Conservation (phyloP, 2,329 filamentous ascomycete species). For the Diaporthe helianthi region DNA sequence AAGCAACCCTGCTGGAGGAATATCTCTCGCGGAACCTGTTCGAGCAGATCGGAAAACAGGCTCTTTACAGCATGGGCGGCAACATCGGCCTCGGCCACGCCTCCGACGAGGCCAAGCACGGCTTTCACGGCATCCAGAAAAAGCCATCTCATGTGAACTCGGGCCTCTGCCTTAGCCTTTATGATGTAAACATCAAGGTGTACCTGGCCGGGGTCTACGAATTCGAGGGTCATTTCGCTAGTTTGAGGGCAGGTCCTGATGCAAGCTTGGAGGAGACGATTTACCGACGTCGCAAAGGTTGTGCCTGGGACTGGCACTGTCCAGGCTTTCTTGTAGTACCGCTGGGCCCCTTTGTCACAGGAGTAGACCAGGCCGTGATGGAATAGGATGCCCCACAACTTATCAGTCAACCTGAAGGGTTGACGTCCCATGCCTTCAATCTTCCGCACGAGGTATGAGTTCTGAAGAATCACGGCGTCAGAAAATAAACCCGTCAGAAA, state of each 20-base stretch:
- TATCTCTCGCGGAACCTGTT: neutral
- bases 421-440: neutral
- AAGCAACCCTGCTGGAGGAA: neutral
- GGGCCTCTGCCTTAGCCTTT: neutral
- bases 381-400: neutral
- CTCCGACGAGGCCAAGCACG: neutral
- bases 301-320: neutral
- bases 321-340: neutral
- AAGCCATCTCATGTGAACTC: neutral
- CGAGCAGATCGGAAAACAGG: neutral
- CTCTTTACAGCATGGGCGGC: neutral
- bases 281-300: neutral
- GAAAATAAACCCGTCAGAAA: neutral
- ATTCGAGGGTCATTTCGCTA: neutral
- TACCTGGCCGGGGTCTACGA: neutral
- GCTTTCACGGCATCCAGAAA: neutral
- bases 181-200: neutral
- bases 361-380: neutral
- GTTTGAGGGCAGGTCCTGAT: neutral
- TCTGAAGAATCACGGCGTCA: neutral
- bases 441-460: neutral
- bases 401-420: neutral
- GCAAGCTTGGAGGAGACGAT: neutral
- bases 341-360: neutral
- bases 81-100: neutral